phyloP scores from a whole-genome alignment of 495 filamentous ascomycete species.

The Hypomontagnella submonticulosa region DNA sequence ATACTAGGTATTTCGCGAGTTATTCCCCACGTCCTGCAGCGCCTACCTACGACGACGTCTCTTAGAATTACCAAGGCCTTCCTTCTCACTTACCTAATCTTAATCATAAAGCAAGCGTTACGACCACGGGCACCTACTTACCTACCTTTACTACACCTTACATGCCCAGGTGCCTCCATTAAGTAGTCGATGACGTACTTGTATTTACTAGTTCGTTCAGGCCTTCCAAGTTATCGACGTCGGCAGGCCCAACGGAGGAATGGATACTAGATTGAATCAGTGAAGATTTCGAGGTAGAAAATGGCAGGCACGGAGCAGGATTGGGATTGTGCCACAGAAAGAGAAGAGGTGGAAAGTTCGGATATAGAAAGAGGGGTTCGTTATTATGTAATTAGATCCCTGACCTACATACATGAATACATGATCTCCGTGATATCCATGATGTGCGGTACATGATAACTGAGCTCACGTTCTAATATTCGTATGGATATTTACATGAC shows the following conservation, averaged over 20 bases:
- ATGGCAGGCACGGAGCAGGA: no score
- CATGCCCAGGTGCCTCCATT: background rate
- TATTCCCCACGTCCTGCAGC: background rate
- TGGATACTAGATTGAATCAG: no score
- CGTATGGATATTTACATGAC: no score
- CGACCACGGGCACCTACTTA: background rate
- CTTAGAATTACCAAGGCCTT: no score
- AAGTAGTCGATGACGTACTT: conserved; percentile 19
- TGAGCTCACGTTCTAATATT: no score
- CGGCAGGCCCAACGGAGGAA: conserved; percentile 3
- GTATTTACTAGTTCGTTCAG: background rate
- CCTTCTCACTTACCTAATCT: no score
- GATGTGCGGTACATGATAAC: no score
- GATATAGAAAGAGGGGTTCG: conserved; percentile 40
- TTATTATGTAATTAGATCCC: conserved; percentile 26
- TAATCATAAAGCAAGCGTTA: no score
- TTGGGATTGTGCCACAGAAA: background rate
- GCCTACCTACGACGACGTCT: no score
- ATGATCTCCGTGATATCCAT: background rate
- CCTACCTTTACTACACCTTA: background rate
- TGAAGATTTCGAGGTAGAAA: no score
- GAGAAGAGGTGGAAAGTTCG: conserved; percentile 20
- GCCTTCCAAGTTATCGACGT: background rate
- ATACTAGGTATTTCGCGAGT: background rate
- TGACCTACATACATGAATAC: conserved; percentile 1